Base-by-base conservation (phyloP, 1,284 basidiomycete species). In the Abortiporus biennis region DNA sequence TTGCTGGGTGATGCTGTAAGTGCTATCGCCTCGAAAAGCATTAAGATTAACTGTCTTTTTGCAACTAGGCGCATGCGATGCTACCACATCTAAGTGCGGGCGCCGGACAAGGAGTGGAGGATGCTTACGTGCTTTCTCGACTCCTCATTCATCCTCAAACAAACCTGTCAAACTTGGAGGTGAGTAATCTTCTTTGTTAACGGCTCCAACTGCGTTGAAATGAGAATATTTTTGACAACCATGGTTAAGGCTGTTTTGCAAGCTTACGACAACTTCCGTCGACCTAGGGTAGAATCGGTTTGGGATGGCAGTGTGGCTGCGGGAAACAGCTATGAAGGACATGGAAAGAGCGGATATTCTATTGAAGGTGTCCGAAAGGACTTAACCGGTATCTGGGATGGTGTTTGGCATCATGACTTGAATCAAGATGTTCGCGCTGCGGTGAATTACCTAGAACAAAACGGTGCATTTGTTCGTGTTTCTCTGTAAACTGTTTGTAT, bases 21-120 rank as follows among this genome's bases (percentile, higher is more conserved):
- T 56, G 19, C 15, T 16, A 9, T 19, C 17, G n/a, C 6, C 24
- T 29, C 9, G 8, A 13, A 8, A 29, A 11, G 19, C 6, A 13
- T 19, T 3, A 15, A 42, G 12, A 11, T n/a, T 21, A 13, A 16
- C 9, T 20, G 23, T 13, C 11, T 13, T 9, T 25, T 36, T 20
- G 20, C 25, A 2, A 15, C 3, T n/a, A 72, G 73, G 74, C 74
- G 13, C 78, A 81, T 52, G 75, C 64, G 1, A 80, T 78, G 68
- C 56, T 69, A n/a, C 77, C 79, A 0, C 75, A 78, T 52, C 61
- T 80, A 13, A 77, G 78, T 2, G 70, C 76, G 0, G 78, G 78
- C 9, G 76, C 75, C 11, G 74, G 77, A 1, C 78, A 80, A 58
- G 78, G 74, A 1, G 66, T 80, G 33, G 79, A 82, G 52, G 79